Conservation (phyloP, 2,329 filamentous ascomycete species). For the Diaporthe sp. region DNA sequence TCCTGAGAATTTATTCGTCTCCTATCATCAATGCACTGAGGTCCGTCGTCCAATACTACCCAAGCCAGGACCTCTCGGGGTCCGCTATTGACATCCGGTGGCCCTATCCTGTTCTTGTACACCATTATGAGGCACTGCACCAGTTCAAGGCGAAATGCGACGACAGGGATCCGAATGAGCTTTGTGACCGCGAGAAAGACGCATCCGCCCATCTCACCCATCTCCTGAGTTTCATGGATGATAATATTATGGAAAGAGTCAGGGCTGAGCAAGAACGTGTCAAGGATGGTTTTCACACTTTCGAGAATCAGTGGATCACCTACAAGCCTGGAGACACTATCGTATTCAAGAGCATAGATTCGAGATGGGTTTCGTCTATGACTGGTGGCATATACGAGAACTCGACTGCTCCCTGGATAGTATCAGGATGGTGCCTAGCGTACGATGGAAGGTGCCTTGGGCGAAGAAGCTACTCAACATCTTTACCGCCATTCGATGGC, state of each 20-base stretch:
- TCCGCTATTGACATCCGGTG: conserved; percentile 39
- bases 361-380: neutral
- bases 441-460: neutral
- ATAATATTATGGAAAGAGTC: conserved; percentile 42
- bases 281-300: conserved; percentile 39
- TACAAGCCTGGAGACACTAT: conserved; percentile 40
- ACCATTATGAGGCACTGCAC: conserved; percentile 46
- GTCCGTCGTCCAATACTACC: conserved; percentile 47
- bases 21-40: conserved; percentile 44
- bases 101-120: conserved; percentile 45
- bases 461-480: fast-evolving
- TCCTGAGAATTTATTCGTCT: conserved; percentile 39
- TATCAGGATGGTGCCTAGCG: neutral
- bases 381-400: neutral
- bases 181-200: conserved; percentile 40
- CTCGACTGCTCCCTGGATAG: neutral
- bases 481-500: neutral
- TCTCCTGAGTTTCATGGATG: conserved; percentile 43
- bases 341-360: neutral
- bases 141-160: conserved; percentile 33
- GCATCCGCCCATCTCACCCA: conserved; percentile 37
- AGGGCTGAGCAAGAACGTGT: conserved; percentile 41
- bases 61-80: conserved; percentile 42
- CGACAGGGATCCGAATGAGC: conserved; percentile 17
- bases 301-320: conserved; percentile 40